Evolutionary conservation across 192 early-diverging fungal genomes (phyloP).

Genomic region (Kappamyces sp.): DNA sequence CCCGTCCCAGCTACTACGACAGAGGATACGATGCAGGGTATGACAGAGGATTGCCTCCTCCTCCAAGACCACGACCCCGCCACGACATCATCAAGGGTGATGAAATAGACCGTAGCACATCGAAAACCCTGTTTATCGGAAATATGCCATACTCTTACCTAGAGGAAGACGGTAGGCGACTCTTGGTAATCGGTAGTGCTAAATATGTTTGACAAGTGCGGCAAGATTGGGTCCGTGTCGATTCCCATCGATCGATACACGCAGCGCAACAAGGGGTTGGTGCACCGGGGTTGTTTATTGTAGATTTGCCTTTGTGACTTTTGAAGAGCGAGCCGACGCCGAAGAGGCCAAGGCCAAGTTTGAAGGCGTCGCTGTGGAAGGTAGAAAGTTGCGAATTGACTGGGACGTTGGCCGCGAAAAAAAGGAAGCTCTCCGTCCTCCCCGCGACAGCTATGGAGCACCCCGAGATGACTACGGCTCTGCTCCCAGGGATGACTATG

Average conservation of each 20-base stretch:
- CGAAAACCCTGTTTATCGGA: conserved; percentile 64
- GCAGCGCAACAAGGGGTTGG: conserved; percentile 71
- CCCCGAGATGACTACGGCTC: too few species aligned
- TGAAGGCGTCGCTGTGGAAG: conserved; percentile 22
- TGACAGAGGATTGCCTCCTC: conserved; percentile 36
- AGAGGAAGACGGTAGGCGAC: conserved; percentile 49
- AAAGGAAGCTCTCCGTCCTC: conserved; percentile 22
- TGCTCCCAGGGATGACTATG: too few species aligned
- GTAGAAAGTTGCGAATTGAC: conserved; percentile 35
- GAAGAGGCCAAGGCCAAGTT: conserved; percentile 55
- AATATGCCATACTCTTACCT: conserved; percentile 69
- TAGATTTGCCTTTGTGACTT: conserved; percentile 75
- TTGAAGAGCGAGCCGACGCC: conserved; percentile 64
- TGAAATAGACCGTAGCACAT: conserved; percentile 57
- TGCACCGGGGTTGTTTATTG: neutral
- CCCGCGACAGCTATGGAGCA: too few species aligned
- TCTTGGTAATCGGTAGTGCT: conserved; percentile 27
- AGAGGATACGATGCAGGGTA: conserved; percentile 35
- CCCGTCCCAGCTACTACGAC: conserved; percentile 9
- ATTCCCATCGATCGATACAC: conserved; percentile 70
- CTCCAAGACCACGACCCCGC: conserved; percentile 21
- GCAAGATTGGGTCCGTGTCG: conserved; percentile 55
- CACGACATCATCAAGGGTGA: conserved; percentile 46
- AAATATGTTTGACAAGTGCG: conserved; percentile 72
- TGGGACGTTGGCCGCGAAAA: conserved; percentile 40